A percentile compares a stretch with the other conserved stretches of the same genome.
These are phyloP conservation scores for Dittrichia graveolens DNA, from an alignment of 129 eudicot species.

Conservation along the genomic window DNA sequence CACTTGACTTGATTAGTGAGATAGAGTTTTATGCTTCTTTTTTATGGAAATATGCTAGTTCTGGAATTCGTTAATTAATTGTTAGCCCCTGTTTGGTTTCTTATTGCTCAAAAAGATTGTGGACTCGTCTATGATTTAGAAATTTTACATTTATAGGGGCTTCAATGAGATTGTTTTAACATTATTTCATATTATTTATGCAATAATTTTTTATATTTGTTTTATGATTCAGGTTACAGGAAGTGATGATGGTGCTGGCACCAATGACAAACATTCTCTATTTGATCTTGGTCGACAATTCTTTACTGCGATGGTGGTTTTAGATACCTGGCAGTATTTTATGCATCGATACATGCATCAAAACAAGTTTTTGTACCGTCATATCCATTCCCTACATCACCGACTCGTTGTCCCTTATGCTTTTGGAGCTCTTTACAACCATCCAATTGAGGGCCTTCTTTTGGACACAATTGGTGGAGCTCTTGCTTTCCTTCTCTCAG, in stretches of 20 bases:
- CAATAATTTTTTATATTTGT: background rate
- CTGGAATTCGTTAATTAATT: background rate
- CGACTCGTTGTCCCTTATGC: constrained; percentile 88
- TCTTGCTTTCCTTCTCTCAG: constrained; percentile 73
- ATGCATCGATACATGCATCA: constrained; percentile 95
- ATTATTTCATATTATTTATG: no score
- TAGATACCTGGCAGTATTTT: constrained; percentile 87
- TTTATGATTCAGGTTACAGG: constrained; percentile 54
- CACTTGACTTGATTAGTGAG: background rate
- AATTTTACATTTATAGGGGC: no score
- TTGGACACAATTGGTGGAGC: constrained; percentile 92
- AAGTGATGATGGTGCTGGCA: constrained; percentile 43
- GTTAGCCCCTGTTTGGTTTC: background rate
- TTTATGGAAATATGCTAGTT: background rate
- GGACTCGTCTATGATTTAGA: no score
- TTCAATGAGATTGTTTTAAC: no score
- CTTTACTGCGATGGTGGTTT: constrained; percentile 66
- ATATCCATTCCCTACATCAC: constrained; percentile 84
- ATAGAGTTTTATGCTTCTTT: background rate
- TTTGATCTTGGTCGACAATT: constrained; percentile 58
- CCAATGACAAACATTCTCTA: constrained; percentile 38
- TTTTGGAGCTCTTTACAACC: constrained; percentile 90
- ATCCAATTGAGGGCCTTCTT: constrained; percentile 84
- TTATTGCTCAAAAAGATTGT: background rate
- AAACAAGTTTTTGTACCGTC: constrained; percentile 81